These are phyloP conservation scores for Elongisporangium undulatum DNA, from an alignment of 352 stramenopile genomes.

Conservation along the genomic window DNA sequence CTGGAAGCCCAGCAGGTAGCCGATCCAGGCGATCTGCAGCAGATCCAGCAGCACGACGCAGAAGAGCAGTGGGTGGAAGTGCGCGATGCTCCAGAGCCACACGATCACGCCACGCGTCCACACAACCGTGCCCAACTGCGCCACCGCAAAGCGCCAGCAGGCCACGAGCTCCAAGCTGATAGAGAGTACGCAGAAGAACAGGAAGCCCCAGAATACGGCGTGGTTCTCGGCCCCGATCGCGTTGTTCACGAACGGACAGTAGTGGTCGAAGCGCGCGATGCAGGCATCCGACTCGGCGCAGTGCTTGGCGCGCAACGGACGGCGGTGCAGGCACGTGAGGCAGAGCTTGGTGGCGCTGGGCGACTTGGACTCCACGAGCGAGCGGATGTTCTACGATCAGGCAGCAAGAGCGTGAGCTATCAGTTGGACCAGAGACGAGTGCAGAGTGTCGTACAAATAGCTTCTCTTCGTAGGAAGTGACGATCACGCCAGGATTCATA, in stretches of 20 bases:
- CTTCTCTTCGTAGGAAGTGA: slow-evolving; percentile 66
- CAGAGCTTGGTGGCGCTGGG: slow-evolving; percentile 71
- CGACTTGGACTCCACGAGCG: slow-evolving; percentile 70
- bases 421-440: not conserved
- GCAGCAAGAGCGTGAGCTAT: slow-evolving; percentile 1
- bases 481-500: slow-evolving; percentile 54
- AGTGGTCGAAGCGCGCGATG: slow-evolving; percentile 83
- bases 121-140: slow-evolving; percentile 9
- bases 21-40: slow-evolving; percentile 69
- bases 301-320: slow-evolving; percentile 72
- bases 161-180: slow-evolving; percentile 47
- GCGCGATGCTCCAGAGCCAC: slow-evolving; percentile 47
- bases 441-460: slow-evolving; percentile 29
- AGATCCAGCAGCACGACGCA: slow-evolving; percentile 45
- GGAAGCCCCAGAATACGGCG: slow-evolving; percentile 91
- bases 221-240: slow-evolving; percentile 95
- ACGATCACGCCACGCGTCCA: slow-evolving; percentile 12
- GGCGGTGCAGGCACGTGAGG: slow-evolving; percentile 72
- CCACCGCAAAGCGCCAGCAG: slow-evolving; percentile 31
- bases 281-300: slow-evolving; percentile 73
- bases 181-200: slow-evolving; percentile 61
- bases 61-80: slow-evolving; percentile 57
- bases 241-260: slow-evolving; percentile 88
- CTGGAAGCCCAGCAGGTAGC: slow-evolving; percentile 69
- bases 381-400: slow-evolving; percentile 47